Conservation (phyloP, 768 basidiomycete species). For the Auriculariales sp. region DNA sequence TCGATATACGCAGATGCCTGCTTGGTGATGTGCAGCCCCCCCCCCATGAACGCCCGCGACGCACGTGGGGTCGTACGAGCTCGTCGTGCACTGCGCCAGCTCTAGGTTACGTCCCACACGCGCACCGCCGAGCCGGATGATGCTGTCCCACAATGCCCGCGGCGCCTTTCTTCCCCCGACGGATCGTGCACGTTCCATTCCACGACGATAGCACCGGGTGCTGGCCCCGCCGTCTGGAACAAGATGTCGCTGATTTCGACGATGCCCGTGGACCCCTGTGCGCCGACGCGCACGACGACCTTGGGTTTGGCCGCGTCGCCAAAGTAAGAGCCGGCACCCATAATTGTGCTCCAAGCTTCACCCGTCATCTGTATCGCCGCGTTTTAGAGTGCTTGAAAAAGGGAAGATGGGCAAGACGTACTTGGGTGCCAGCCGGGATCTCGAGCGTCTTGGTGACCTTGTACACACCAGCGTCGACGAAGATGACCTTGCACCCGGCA, state of each 20-base stretch:
- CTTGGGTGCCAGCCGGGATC: slow-evolving; percentile 9
- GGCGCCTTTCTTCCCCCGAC: slow-evolving; percentile 5
- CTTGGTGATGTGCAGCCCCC: slow-evolving; percentile 14
- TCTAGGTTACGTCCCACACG: slow-evolving; percentile 1
- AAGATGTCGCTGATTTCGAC: slow-evolving; percentile 11
- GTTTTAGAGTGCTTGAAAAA: slow-evolving; percentile 60
- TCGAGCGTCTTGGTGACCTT: slow-evolving; percentile 8
- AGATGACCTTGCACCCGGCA: slow-evolving; percentile 10
- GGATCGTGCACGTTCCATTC: slow-evolving; percentile 11
- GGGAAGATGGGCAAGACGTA: slow-evolving; percentile 20
- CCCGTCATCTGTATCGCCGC: slow-evolving; percentile 29
- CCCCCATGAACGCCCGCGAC: slow-evolving; percentile 15
- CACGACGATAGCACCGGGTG: slow-evolving; percentile 11
- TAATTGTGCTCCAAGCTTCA: slow-evolving; percentile 10
- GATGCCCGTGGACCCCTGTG: slow-evolving; percentile 7
- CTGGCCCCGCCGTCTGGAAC: slow-evolving; percentile 6
- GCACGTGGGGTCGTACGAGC: slow-evolving; percentile 5
- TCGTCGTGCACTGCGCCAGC: slow-evolving; percentile 2
- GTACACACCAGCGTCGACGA: slow-evolving; percentile 10
- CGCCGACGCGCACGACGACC: slow-evolving; percentile 10
- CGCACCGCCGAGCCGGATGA: slow-evolving; percentile 8
- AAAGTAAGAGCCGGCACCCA: slow-evolving; percentile 8
- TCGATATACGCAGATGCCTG: slow-evolving; percentile 11
- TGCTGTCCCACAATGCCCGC: slow-evolving; percentile 14
- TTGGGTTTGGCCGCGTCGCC: slow-evolving; percentile 6